phyloP scores from a whole-genome alignment of 768 basidiomycete genomes.

The Boletus sensibilis region DNA sequence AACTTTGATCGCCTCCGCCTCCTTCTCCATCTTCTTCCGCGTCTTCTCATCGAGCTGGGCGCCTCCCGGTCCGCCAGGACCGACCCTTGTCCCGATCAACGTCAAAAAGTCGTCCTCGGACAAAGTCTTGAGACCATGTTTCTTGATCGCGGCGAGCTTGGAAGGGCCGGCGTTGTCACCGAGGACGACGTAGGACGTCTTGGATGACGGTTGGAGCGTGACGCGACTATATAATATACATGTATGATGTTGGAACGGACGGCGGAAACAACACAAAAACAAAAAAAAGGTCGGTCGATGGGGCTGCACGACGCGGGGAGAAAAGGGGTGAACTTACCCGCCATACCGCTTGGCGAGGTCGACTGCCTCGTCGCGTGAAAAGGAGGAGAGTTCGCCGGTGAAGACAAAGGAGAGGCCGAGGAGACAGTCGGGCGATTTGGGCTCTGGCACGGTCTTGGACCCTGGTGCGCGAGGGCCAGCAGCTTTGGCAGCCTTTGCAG shows the following conservation, averaged over 20 bases:
- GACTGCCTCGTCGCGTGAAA: slow-evolving; percentile 82
- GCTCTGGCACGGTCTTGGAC: slow-evolving; percentile 60
- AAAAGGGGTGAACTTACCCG: slow-evolving; percentile 54
- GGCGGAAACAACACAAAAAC: too few species aligned
- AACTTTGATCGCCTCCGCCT: slow-evolving; percentile 68
- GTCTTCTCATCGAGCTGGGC: slow-evolving; percentile 71
- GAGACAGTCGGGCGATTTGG: slow-evolving; percentile 79
- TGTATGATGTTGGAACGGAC: background rate
- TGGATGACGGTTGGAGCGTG: slow-evolving; percentile 82
- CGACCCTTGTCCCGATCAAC: slow-evolving; percentile 73
- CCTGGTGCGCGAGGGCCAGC: slow-evolving; percentile 59
- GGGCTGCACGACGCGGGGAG: too few species aligned
- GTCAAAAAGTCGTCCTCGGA: slow-evolving; percentile 86
- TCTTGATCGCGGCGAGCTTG: slow-evolving; percentile 86
- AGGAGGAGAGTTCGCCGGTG: slow-evolving; percentile 85
- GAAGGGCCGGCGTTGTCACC: slow-evolving; percentile 86
- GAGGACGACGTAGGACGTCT: slow-evolving; percentile 86
- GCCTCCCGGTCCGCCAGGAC: slow-evolving; percentile 35
- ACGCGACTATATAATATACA: slow-evolving; percentile 75
- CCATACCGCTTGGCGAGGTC: slow-evolving; percentile 93
- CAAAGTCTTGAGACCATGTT: slow-evolving; percentile 71
- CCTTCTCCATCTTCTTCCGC: slow-evolving; percentile 76
- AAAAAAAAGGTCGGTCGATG: too few species aligned
- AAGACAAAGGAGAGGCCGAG: slow-evolving; percentile 91
- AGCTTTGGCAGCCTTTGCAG: slow-evolving; percentile 57